phyloP scores from a whole-genome alignment of 441 rosid species.

The Capsella rubella region DNA sequence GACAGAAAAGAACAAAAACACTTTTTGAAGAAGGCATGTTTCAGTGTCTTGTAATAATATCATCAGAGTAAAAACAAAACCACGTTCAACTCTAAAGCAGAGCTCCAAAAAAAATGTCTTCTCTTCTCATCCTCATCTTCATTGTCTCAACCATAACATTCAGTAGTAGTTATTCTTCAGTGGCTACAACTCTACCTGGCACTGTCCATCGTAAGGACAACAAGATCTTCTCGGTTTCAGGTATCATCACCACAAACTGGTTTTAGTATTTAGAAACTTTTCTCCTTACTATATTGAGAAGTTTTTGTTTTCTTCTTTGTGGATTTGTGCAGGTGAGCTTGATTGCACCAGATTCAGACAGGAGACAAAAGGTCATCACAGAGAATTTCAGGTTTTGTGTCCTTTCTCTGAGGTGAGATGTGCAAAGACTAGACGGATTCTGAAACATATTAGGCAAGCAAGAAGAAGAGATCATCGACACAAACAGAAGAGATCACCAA shows the following conservation, averaged over 20 bases:
- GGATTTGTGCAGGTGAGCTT: constrained; percentile 57
- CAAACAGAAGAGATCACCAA: constrained; percentile 29
- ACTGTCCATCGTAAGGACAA: constrained; percentile 43
- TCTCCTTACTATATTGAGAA: constrained; percentile 56
- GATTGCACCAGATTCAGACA: constrained; percentile 65
- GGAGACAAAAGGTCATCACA: constrained; percentile 58
- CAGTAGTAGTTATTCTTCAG: constrained; percentile 38
- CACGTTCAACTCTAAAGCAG: neutral
- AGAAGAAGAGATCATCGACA: constrained; percentile 14
- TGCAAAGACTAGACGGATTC: constrained; percentile 1
- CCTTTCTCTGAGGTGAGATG: constrained; percentile 34
- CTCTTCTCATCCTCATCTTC: constrained; percentile 27
- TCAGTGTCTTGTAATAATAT: neutral
- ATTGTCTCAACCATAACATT: constrained; percentile 44
- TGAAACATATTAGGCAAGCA: constrained; percentile 25
- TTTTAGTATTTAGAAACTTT: constrained; percentile 54
- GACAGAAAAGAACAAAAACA: constrained; percentile 43
- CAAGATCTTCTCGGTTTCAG: constrained; percentile 41
- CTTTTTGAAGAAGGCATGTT: constrained; percentile 24
- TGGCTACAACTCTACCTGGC: constrained; percentile 60
- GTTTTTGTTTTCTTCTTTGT: constrained; percentile 16
- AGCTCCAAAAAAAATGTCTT: constrained; percentile 37
- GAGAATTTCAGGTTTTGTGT: constrained; percentile 56
- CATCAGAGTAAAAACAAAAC: neutral
- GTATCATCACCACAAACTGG: constrained; percentile 41